Base-by-base conservation (phyloP, 768 basidiomycete genomes). In the Kwoniella shandongensis region DNA sequence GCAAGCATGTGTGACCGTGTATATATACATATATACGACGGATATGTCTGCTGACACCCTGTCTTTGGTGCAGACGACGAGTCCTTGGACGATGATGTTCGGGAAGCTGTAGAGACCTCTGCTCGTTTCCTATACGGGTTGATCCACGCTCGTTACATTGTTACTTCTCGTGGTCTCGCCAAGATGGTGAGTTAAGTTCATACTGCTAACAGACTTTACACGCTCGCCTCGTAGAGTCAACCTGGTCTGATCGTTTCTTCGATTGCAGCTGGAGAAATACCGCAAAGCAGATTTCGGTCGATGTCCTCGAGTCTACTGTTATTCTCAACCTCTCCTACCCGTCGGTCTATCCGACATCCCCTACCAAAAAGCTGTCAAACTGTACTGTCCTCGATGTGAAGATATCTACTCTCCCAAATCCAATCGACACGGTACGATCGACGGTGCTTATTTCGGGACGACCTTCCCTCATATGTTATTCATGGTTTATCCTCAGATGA, bases 321-420 rank as follows among this genome's bases (percentile, higher is more conserved):
- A 91, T 73, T 83, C 84, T 4, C 96, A 98, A 74, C 87, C 92
- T 15, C 88, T 99, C 62, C 88, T 98, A 29, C 96, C 96, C 15
- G 90, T 98, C 62, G 96, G 96, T 17, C 85, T 98, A 26, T 92
- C 89, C 59, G 96, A 99, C 77, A 82, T 91, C n/a, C 89, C 96
- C 0, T 98, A 96, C 77, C 90, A 96, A 76, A 99, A 98, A 79
- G 92, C 91, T 27, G 94, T 98, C 75, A 99, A 99, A 76, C 87
- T 99, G 47, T 97, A 92, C 79, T 99, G 96, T 75, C 93, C 92
- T 1, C 87, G 92, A 35, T 99, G 96, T 78, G 94, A 99, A 78
- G 96, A 99, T 78, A 86, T 99, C 66, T 99, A 98, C 78, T 91
- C 89, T 0, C 96, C 96, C 35, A 99, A 99, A 77, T 92, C 89